These are phyloP conservation scores for Metschnikowia colocasiae DNA, from an alignment of 805 yeast genomes.

Conservation along the genomic window DNA sequence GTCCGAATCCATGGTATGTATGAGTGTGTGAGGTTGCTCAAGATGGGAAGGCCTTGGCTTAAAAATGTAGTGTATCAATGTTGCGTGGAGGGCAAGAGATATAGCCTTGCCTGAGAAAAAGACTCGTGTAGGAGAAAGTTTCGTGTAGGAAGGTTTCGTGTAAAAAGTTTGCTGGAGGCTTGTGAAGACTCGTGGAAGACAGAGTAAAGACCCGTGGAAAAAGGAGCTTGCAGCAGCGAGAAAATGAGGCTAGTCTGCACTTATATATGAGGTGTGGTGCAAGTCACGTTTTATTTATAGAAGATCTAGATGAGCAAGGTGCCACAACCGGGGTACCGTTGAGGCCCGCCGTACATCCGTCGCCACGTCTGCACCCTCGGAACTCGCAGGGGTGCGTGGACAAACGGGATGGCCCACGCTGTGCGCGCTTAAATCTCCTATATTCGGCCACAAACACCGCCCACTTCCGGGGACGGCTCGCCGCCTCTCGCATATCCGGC, in stretches of 20 bases:
- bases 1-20: slow-evolving; percentile 16
- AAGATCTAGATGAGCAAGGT: slow-evolving; percentile 15
- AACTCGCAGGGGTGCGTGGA: slow-evolving; percentile 3
- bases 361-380: slow-evolving; percentile 8
- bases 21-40: too few species aligned
- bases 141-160: too few species aligned
- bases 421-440: not conserved
- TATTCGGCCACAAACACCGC: not conserved
- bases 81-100: too few species aligned
- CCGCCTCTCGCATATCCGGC: not conserved
- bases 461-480: slow-evolving; percentile 5
- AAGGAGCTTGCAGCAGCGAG: not conserved
- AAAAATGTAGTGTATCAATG: not conserved
- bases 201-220: not conserved
- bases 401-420: not conserved
- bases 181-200: not conserved
- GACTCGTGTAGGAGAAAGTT: too few species aligned
- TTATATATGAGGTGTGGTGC: slow-evolving; percentile 11
- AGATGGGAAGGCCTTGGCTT: not conserved
- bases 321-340: slow-evolving; percentile 6
- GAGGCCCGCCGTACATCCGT: not conserved
- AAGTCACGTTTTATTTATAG: slow-evolving; percentile 16
- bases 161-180: too few species aligned
- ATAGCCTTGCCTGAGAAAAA: too few species aligned
- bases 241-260: not conserved